A percentile compares a stretch with the other conserved stretches of the same genome.
Conservation (phyloP, 345 rosid species). For the Gossypium stocksii region DNA sequence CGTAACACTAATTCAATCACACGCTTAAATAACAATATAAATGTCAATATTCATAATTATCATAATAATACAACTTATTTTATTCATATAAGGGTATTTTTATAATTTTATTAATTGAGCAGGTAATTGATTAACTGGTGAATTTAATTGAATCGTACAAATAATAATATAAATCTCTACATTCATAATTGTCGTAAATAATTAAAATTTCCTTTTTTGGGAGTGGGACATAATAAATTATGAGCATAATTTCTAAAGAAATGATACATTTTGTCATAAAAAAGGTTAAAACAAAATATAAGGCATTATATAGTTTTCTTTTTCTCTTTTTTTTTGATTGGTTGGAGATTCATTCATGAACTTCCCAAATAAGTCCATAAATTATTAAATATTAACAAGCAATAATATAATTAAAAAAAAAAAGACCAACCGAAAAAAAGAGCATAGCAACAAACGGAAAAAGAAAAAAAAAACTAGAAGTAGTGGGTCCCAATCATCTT, state of each 20-base stretch:
- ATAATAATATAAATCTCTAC: too few relatives aligned
- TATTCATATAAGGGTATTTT: too few relatives aligned
- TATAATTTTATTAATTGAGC: too few relatives aligned
- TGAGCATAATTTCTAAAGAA: neutral
- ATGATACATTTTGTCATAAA: neutral
- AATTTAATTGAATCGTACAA: too few relatives aligned
- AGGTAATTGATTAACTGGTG: accelerated
- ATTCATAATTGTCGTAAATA: too few relatives aligned
- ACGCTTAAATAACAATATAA: too few relatives aligned
- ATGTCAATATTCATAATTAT: too few relatives aligned
- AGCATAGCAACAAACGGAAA: neutral
- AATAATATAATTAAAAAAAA: too few relatives aligned
- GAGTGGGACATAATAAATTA: too few relatives aligned
- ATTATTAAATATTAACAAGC: neutral
- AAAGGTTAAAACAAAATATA: neutral
- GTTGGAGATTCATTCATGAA: neutral
- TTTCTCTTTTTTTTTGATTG: neutral
- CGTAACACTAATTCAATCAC: too few relatives aligned
- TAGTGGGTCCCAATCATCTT: constrained; percentile 36
- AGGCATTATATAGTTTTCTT: neutral
- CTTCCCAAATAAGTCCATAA: neutral
- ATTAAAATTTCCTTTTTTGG: too few relatives aligned
- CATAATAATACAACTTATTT: too few relatives aligned
- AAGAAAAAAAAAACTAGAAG: constrained; percentile 1
- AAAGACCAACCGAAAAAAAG: neutral